phyloP scores from a whole-genome alignment of 345 rosid genomes.

The Limnanthes douglasii region DNA sequence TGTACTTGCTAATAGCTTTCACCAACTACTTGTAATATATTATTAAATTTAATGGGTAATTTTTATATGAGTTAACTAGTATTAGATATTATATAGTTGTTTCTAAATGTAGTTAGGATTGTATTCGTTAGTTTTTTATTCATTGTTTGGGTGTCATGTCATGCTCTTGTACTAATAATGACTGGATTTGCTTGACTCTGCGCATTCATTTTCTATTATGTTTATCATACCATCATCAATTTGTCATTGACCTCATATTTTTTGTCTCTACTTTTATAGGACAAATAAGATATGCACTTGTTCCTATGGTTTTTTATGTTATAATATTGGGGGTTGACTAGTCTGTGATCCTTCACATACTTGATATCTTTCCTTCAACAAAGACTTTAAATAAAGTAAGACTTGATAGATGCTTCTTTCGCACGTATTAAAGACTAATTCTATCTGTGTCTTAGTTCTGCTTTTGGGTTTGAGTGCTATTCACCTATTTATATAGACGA shows the following conservation, averaged over 20 bases:
- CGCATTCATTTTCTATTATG: too few relatives aligned
- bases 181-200: background rate
- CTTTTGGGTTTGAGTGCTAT: too few relatives aligned
- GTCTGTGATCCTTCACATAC: constrained; percentile 98
- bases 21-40: too few relatives aligned
- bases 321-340: constrained; percentile 95
- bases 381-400: constrained; percentile 96
- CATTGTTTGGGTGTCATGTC: too few relatives aligned
- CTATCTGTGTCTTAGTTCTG: too few relatives aligned
- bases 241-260: background rate
- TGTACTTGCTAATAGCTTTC: too few relatives aligned
- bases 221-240: background rate
- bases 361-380: constrained; percentile 93
- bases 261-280: constrained; percentile 45
- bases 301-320: constrained; percentile 96
- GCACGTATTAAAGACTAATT: constrained; percentile 80
- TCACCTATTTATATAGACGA: constrained; percentile 2
- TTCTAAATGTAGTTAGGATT: too few relatives aligned
- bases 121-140: too few relatives aligned
- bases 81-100: too few relatives aligned
- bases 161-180: too few relatives aligned
- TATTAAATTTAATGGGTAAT: too few relatives aligned
- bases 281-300: constrained; percentile 98
- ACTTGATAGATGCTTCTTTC: constrained; percentile 90
- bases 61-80: too few relatives aligned